These are phyloP conservation scores for Aspergillus ochraceoroseus DNA, from an alignment of 2,329 filamentous ascomycete genomes.

Conservation along the genomic window DNA sequence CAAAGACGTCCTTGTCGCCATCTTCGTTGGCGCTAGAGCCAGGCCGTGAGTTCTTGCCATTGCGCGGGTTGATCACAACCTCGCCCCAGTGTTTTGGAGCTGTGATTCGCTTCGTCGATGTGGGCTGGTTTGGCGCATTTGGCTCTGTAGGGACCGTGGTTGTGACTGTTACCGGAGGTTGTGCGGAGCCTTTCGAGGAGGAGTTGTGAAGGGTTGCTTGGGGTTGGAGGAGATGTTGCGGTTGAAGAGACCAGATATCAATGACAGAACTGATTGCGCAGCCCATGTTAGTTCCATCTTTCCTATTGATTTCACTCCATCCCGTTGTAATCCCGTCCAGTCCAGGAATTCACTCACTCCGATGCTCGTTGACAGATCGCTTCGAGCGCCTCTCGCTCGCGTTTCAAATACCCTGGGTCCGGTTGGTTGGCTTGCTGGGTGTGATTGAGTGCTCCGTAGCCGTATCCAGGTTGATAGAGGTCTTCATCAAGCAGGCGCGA, in stretches of 20 bases:
- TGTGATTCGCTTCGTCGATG: constrained; percentile 19
- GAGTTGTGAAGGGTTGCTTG: constrained; percentile 34
- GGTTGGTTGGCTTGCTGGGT: constrained; percentile 36
- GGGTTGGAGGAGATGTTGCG: constrained; percentile 40
- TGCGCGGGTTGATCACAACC: constrained; percentile 41
- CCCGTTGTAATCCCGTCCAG: too few relatives aligned
- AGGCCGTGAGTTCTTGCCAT: constrained; percentile 29
- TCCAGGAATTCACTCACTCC: constrained; percentile 34
- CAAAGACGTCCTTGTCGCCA: constrained; percentile 36
- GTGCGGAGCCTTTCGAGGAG: constrained; percentile 22
- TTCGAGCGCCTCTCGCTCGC: constrained; percentile 44
- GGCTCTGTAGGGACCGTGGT: constrained; percentile 15
- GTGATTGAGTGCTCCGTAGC: constrained; percentile 41
- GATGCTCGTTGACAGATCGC: constrained; percentile 46
- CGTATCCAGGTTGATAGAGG: constrained; percentile 43
- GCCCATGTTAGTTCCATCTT: neutral
- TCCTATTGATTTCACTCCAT: too few relatives aligned
- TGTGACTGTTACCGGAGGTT: constrained; percentile 21
- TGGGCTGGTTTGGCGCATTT: constrained; percentile 16
- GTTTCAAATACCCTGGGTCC: constrained; percentile 42
- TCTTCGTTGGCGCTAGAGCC: constrained; percentile 24
- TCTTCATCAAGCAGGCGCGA: constrained; percentile 45
- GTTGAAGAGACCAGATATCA: constrained; percentile 45
- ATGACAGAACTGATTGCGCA: constrained; percentile 36
- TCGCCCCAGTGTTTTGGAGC: constrained; percentile 44